Evolutionary conservation across 495 filamentous ascomycete species (phyloP), one percentile per base, ranked within the genome.

Genomic region (Saxispiralis lemnorum): DNA sequence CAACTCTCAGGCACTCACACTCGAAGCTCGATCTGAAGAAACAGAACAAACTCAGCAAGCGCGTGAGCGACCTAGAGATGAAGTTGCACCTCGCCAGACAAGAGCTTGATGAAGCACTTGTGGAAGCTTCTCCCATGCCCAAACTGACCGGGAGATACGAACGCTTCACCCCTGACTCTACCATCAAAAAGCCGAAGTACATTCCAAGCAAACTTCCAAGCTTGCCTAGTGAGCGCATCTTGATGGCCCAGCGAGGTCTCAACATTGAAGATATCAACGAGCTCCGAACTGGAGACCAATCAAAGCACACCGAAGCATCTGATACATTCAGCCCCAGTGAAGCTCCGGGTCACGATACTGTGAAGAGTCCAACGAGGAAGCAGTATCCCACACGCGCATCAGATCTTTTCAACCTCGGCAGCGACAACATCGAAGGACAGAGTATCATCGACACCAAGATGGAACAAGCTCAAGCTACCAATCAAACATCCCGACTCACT

Each of bases 61-160:
- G 68, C 32, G 75, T 81, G 38, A 79, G 74, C 53, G 68, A 80
- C 52, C 64, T 81, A 1, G 76, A 82, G 49, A 56, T 63, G 19
- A 78, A 80, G 56, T 62, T 81, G 2, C 59, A 71, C 11, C 58
- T 59, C 28, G 74, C 75, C 3, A 68, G 75, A 13, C 66, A 65
- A 15, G 68, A 82, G 52, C 64, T 81, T n/a, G 59, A 64, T 36
- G 59, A 66, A 2, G 60, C 68, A 11, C 51, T 67, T 12, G 62
- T 61, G 31, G 64, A 66, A 34, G 66, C 67, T 13, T 56, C 61
- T 31, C 58, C 57, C 7, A 7, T 56, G 31, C 55, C 59, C 10
- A 53, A 53, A 38, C 36, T 53, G 37, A 43, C 12, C 32, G 42
- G 46, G 16, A 45, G 43, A 41, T 46, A 49, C 46, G 50, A 48